These are phyloP conservation scores for Caloboletus inedulis DNA, from an alignment of 1,284 basidiomycete genomes.

Conservation along the genomic window DNA sequence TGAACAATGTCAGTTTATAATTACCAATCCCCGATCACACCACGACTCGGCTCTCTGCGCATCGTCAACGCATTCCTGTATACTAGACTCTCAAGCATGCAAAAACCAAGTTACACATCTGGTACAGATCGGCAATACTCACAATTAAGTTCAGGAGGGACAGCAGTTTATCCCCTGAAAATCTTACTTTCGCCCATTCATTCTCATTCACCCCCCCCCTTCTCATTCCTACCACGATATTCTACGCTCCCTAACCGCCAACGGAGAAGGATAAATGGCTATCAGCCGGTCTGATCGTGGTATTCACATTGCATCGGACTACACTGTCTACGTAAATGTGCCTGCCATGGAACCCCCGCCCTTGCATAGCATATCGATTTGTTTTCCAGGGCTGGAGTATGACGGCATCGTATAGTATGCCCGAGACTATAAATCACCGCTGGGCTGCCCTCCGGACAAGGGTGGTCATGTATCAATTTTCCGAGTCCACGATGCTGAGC, in stretches of 20 bases:
- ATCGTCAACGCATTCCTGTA: neutral
- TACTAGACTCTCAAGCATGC: neutral
- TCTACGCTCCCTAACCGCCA: neutral
- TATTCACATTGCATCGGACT: neutral
- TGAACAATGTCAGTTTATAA: neutral
- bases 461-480: slow-evolving; percentile 14
- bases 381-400: neutral
- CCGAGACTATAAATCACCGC: slow-evolving; percentile 9
- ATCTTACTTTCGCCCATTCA: neutral
- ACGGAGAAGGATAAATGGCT: neutral
- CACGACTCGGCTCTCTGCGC: neutral
- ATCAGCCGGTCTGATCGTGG: neutral
- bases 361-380: neutral
- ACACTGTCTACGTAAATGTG: neutral
- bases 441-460: neutral
- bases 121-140: neutral
- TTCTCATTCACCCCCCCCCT: neutral
- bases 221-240: neutral
- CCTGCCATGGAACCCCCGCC: neutral
- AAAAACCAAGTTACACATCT: neutral
- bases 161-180: too few species aligned
- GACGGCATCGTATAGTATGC: slow-evolving; percentile 1
- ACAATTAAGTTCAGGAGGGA: neutral
- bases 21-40: neutral
- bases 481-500: slow-evolving; percentile 9